Percentiles rank a stretch among this genome's conserved stretches.
Evolutionary conservation across 768 basidiomycete species (phyloP).

Genomic region (Lentinula sp.): DNA sequence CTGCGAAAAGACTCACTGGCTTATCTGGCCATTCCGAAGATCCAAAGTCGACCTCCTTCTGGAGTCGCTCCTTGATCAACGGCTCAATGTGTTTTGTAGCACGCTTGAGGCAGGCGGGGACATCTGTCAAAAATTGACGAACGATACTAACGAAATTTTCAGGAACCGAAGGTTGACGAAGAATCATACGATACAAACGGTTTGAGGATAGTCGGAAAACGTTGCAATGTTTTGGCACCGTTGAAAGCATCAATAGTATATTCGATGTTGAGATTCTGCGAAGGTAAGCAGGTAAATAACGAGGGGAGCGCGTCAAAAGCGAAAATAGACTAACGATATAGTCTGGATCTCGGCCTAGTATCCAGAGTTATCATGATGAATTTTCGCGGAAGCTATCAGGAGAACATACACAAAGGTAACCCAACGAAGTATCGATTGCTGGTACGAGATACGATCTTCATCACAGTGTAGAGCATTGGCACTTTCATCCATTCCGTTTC

Average conservation of each 20-base stretch:
- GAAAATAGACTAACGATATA: not conserved
- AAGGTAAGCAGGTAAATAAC: not conserved
- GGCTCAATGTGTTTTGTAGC: constrained; percentile 22
- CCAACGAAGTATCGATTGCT: constrained; percentile 10
- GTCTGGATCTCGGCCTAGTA: constrained; percentile 1
- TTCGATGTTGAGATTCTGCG: constrained; percentile 5
- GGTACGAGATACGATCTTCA: constrained; percentile 6
- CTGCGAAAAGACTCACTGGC: constrained; percentile 18
- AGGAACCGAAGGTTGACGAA: not conserved
- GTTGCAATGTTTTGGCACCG: constrained; percentile 19
- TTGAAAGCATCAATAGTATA: constrained; percentile 28
- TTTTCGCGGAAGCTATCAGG: not conserved
- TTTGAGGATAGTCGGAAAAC: constrained; percentile 31
- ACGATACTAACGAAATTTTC: not conserved
- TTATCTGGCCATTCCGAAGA: constrained; percentile 22
- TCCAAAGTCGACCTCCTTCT: constrained; percentile 21
- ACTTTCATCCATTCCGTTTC: constrained; percentile 7
- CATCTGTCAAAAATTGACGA: constrained; percentile 1
- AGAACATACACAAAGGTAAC: constrained; percentile 6
- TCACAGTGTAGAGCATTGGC: constrained; percentile 1
- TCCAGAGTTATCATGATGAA: not conserved
- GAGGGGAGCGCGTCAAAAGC: not conserved
- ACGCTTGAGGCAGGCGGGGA: not conserved
- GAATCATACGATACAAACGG: constrained; percentile 23
- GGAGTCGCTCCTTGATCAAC: constrained; percentile 24